Percentiles rank a stretch among this genome's conserved stretches.
These are phyloP conservation scores for Kurtzmaniella quercitrusa DNA, from an alignment of 1,139 yeast species.

Conservation along the genomic window DNA sequence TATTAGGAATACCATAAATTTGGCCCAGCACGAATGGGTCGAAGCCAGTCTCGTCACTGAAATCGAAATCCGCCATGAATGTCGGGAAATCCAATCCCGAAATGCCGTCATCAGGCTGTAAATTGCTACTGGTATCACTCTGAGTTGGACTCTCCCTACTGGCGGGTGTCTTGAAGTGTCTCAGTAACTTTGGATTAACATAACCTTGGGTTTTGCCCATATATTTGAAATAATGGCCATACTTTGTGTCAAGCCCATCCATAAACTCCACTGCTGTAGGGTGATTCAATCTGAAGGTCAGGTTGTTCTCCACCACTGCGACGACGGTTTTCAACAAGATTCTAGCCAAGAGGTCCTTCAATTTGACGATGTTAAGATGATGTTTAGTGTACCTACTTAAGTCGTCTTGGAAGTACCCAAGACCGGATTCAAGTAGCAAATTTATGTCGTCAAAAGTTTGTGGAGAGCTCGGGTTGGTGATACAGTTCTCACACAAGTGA, in stretches of 20 bases:
- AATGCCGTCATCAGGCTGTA: not conserved
- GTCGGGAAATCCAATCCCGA: not conserved
- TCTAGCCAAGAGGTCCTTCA: slow-evolving; percentile 19
- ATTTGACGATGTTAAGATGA: slow-evolving; percentile 1
- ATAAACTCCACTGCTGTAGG: slow-evolving; percentile 21
- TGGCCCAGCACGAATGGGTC: slow-evolving; percentile 12
- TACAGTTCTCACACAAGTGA: slow-evolving; percentile 25
- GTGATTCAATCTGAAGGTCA: slow-evolving; percentile 13
- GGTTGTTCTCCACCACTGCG: slow-evolving; percentile 20
- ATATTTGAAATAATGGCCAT: not conserved
- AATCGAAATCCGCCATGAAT: not conserved
- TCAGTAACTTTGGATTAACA: not conserved
- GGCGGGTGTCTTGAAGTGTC: not conserved
- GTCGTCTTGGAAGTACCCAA: slow-evolving; percentile 16
- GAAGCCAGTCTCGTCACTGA: not conserved
- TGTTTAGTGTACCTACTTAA: not conserved
- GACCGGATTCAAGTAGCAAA: slow-evolving; percentile 25
- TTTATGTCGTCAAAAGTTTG: slow-evolving; percentile 27
- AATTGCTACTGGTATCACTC: slow-evolving; percentile 1
- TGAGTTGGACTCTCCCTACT: not conserved
- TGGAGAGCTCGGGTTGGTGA: slow-evolving; percentile 26
- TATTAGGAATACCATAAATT: slow-evolving; percentile 12
- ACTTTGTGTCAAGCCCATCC: slow-evolving; percentile 7
- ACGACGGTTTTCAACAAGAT: slow-evolving; percentile 22
- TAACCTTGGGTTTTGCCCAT: not conserved